Evolutionary conservation across 768 basidiomycete species (phyloP), one percentile per base, ranked within the genome.

Genomic region (Pleurotus djamor): DNA sequence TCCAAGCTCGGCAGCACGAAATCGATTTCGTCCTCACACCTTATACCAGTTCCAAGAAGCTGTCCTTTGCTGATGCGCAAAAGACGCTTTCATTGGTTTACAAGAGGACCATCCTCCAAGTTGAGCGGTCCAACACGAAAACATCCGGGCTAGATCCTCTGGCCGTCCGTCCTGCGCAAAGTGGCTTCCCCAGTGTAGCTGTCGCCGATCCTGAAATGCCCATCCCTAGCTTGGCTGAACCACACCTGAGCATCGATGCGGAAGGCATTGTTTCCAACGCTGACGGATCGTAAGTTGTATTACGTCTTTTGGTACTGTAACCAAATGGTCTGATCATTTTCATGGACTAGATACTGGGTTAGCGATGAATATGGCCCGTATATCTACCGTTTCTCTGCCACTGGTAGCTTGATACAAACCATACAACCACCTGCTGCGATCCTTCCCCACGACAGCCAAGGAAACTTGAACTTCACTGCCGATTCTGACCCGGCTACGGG

Each of bases 291-390:
- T 84, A 59, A 57, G 81, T 70, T 28, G 21, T 28, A 28, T 28
- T 28, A 28, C 21, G 21, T 3, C 21, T 28, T 28, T 28, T 2
- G 2, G 34, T 7, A 45, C 36, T 10, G 34, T 38, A 8, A 36
- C 33, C 10, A 28, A 33, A 41, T n/a, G 38, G 10, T 41, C n/a
- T 41, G 38, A 41, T 41, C 4, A 41, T 28, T 3, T 28, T 1
- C 3, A 28, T 3, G 21, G n/a, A 41, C 38, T 59, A 85, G 84
- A 0, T 85, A 78, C 69, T 88, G 84, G 85, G 74, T 83, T 34
- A 83, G 83, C 63, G 88, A 89, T 66, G 87, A 89, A 71, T 89
- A 88, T 62, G 87, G 86, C 0, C 84, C 85, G 3, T 84, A 85
- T 64, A 83, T 88, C 61, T 86, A 88, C 68, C 77, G 74, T 13